Evolutionary conservation across 306 rosid genomes (phyloP), one percentile per base, ranked within the genome.

Genomic region (Prunus dulcis): DNA sequence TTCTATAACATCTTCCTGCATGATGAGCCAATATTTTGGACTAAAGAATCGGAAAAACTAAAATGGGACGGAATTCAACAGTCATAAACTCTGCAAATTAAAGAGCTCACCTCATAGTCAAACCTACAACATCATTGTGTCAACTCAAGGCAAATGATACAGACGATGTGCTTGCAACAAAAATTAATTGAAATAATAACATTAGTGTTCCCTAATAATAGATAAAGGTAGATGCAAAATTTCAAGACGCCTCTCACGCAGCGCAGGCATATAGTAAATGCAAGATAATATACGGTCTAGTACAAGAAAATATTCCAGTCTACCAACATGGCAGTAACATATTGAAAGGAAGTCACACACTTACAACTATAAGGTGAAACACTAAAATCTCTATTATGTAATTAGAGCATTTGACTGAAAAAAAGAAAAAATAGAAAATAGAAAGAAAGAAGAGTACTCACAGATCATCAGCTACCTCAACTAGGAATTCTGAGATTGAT

Each of bases 391-490:
- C 8, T 13, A 47, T 43, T 22, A 9, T 9, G 55, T 28, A 67
- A 32, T 52, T 20, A 12, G 41, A 61, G 17, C 25, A 57, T 46
- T 23, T 46, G 11, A 38, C 65, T 22, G 64, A 27, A 67, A 49
- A 18, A 15, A 52, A 18, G 0, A 56, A n/a, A 2, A 25, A 19
- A 62, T 25, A 30, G 15, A 41, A 68, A 3, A 63, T 15, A 75
- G 64, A 67, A 55, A 76, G 74, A 28, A 68, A 69, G 86, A 72
- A 63, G 46, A 55, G 72, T 58, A 83, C 97, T 88, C 79, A 94
- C 98, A 94, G 79, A 85, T 91, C 97, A 85, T 94, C 97, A 73
- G 96, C 87, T 79, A 94, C 83, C 82, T 94, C 98, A 76, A 94
- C 96, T 22, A 94, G 76, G 84, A 94, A 94, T 81, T 94, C 98